Evolutionary conservation across 495 filamentous ascomycete genomes (phyloP).

Genomic region (Talaromyces wortmannii): DNA sequence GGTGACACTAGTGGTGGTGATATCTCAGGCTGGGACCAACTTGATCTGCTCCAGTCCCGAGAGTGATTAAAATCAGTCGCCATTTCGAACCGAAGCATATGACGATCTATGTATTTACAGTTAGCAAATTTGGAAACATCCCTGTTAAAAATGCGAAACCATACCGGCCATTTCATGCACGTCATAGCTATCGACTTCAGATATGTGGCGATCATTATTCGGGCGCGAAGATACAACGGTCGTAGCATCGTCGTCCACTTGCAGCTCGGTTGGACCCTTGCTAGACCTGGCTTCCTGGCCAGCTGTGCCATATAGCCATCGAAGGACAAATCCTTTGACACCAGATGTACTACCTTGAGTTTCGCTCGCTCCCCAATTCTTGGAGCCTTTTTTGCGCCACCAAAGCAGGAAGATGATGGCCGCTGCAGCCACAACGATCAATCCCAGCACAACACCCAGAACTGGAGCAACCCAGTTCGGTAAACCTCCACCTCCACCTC

Average conservation of each 20-base stretch:
- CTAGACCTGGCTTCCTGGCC: background rate
- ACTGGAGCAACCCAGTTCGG: conserved; percentile 58
- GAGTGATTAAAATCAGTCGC: background rate
- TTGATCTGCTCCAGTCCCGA: background rate
- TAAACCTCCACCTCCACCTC: conserved; percentile 36
- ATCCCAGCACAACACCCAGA: conserved; percentile 58
- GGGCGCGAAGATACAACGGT: background rate
- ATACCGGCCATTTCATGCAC: conserved; percentile 6
- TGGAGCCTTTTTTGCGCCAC: conserved; percentile 36
- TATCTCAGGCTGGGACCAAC: background rate
- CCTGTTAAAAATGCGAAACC: background rate
- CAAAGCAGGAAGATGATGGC: conserved; percentile 48
- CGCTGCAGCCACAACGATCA: conserved; percentile 49
- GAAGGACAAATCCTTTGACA: conserved; percentile 1
- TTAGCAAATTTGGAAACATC: background rate
- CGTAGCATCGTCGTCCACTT: background rate
- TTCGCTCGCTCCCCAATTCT: background rate
- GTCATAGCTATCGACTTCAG: background rate
- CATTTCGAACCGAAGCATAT: conserved; percentile 3
- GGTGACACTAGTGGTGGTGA: background rate
- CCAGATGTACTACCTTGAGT: background rate
- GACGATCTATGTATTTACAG: background rate
- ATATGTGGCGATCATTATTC: background rate
- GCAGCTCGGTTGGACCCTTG: background rate
- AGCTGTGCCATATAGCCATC: conserved; percentile 7